phyloP scores from a whole-genome alignment of 352 stramenopile genomes.

The Globisporangium mamillatum region DNA sequence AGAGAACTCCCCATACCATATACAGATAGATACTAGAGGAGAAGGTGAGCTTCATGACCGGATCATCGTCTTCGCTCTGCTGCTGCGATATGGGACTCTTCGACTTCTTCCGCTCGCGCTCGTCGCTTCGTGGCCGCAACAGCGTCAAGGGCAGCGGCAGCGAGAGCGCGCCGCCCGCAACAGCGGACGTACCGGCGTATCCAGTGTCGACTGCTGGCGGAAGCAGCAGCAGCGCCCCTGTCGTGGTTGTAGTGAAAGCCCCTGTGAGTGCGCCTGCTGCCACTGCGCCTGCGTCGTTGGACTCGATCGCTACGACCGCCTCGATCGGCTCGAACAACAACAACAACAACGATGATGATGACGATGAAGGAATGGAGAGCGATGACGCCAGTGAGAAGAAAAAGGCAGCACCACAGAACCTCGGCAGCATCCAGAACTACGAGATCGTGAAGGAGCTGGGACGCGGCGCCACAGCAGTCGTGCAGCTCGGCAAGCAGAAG shows the following conservation, averaged over 20 bases:
- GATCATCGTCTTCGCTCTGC: conserved; percentile 1
- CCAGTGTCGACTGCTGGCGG: not conserved
- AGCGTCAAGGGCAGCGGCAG: conserved; percentile 23
- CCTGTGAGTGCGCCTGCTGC: conserved; percentile 3
- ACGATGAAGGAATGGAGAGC: conserved; percentile 16
- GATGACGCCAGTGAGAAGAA: conserved; percentile 7
- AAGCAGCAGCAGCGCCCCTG: conserved; percentile 16
- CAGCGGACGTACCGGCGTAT: not conserved
- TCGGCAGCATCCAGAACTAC: conserved; percentile 69
- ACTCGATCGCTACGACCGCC: conserved; percentile 36
- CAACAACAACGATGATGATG: conserved; percentile 28
- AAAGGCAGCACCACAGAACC: not conserved
- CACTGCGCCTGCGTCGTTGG: conserved; percentile 21
- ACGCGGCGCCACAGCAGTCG: conserved; percentile 72
- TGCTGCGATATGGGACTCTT: conserved; percentile 59
- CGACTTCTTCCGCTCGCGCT: conserved; percentile 74
- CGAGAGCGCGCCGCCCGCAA: not conserved
- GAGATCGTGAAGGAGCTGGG: conserved; percentile 77
- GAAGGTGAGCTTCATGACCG: not conserved
- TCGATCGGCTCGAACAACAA: conserved; percentile 39
- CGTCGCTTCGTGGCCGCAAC: conserved; percentile 29
- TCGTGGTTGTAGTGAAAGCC: conserved; percentile 12
- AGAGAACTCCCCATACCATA: not conserved
- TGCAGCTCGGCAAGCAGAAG: conserved; percentile 73
- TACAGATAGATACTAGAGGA: too few relatives aligned